Evolutionary conservation across 805 yeast genomes (phyloP).

Genomic region (Suhomyces pyralidae): DNA sequence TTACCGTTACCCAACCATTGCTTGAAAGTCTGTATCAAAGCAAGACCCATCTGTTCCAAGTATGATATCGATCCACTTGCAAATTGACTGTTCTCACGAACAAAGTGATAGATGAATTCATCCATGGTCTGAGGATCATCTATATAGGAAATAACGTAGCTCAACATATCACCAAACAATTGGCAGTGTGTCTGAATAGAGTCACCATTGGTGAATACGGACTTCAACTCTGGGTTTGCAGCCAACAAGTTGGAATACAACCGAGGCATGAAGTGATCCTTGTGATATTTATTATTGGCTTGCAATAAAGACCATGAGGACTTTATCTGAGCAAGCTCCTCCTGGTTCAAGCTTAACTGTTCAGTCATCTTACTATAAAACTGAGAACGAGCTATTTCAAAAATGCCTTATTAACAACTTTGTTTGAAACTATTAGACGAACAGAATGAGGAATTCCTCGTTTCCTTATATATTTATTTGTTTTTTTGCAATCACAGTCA

Average conservation of each 20-base stretch:
- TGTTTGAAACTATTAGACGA: background rate
- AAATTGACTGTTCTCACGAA: constrained; percentile 27
- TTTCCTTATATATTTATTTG: background rate
- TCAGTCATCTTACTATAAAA: constrained; percentile 2
- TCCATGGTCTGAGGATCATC: constrained; percentile 25
- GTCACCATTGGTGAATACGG: constrained; percentile 23
- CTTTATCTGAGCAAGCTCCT: constrained; percentile 22
- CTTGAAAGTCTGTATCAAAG: constrained; percentile 36
- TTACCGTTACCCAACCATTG: constrained; percentile 32
- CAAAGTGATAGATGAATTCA: constrained; percentile 33
- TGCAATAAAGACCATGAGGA: constrained; percentile 34
- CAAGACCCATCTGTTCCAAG: constrained; percentile 43
- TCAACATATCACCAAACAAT: constrained; percentile 36
- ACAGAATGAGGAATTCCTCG: background rate
- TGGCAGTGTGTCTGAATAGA: constrained; percentile 27
- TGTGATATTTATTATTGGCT: constrained; percentile 26
- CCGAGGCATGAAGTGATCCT: constrained; percentile 27
- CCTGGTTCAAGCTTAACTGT: constrained; percentile 3
- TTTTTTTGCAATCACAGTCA: background rate
- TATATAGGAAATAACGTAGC: constrained; percentile 29
- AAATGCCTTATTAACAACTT: background rate
- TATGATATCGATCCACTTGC: constrained; percentile 24
- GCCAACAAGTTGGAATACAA: constrained; percentile 34
- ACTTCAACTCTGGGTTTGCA: constrained; percentile 25
- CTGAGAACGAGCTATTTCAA: background rate